These are phyloP conservation scores for Aspergillus taichungensis DNA, from an alignment of 495 filamentous ascomycete genomes.

Conservation along the genomic window DNA sequence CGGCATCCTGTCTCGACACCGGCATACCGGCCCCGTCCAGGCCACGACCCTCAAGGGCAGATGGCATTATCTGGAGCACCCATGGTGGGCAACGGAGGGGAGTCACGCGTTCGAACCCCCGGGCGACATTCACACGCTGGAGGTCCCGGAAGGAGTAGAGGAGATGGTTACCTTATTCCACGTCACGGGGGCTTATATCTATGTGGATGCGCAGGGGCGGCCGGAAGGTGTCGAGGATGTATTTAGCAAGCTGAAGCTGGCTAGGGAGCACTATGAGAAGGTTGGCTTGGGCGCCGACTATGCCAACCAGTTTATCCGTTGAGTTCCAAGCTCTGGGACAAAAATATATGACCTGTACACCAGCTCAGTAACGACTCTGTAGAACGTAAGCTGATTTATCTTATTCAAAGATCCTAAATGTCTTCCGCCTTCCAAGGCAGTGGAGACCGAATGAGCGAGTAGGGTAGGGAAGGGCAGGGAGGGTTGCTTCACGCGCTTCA, in stretches of 20 bases:
- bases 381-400: neutral
- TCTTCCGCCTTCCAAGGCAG: conserved; percentile 4
- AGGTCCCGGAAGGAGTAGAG: conserved; percentile 11
- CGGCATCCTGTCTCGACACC: conserved; percentile 13
- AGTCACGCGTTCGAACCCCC: conserved; percentile 14
- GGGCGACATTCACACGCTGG: conserved; percentile 14
- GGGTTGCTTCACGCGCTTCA: neutral
- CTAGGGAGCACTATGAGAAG: conserved; percentile 10
- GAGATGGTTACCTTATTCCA: conserved; percentile 15
- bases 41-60: conserved; percentile 8
- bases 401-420: neutral
- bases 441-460: conserved; percentile 6
- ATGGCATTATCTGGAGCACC: conserved; percentile 15
- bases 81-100: conserved; percentile 14
- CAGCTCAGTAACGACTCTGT: too few relatives aligned
- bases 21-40: conserved; percentile 13
- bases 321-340: neutral
- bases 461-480: conserved; percentile 1
- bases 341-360: too few relatives aligned
- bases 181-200: conserved; percentile 15
- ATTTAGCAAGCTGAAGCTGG: conserved; percentile 8
- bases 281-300: conserved; percentile 8
- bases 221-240: conserved; percentile 12
- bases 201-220: conserved; percentile 7
- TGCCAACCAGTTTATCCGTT: conserved; percentile 14